These are phyloP conservation scores for Sporormia fimetaria DNA, from an alignment of 495 filamentous ascomycete species.

Conservation along the genomic window DNA sequence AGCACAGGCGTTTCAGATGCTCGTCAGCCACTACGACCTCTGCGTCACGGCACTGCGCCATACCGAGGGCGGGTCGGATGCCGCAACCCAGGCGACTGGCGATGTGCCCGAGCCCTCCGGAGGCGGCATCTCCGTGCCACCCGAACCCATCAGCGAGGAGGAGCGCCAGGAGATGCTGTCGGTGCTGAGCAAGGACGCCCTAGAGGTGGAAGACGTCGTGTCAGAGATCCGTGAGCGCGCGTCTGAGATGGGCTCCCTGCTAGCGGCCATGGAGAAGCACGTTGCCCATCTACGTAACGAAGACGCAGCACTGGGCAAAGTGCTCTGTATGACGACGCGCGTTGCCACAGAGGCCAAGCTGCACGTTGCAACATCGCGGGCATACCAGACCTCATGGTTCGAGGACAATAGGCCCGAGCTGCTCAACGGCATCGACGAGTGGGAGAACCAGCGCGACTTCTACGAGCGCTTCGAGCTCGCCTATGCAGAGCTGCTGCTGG, in stretches of 20 bases:
- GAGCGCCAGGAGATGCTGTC: constrained; percentile 74
- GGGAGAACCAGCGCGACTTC: constrained; percentile 59
- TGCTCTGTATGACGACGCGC: constrained; percentile 25
- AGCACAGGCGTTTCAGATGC: constrained; percentile 66
- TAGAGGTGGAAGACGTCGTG: constrained; percentile 82
- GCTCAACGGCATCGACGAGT: constrained; percentile 28
- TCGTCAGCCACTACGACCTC: constrained; percentile 88
- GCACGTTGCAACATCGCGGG: constrained; percentile 57
- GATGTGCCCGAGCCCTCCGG: constrained; percentile 13
- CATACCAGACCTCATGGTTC: constrained; percentile 65
- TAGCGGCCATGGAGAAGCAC: constrained; percentile 48
- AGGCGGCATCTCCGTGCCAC: constrained; percentile 40
- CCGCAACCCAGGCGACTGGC: constrained; percentile 48
- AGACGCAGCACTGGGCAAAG: constrained; percentile 8
- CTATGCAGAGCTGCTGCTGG: constrained; percentile 73
- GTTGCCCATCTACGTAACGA: constrained; percentile 44
- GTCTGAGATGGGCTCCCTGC: constrained; percentile 61
- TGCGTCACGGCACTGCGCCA: constrained; percentile 86
- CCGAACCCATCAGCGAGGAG: constrained; percentile 60
- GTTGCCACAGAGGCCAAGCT: constrained; percentile 51
- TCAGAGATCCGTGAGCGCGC: constrained; percentile 67
- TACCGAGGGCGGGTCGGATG: constrained; percentile 78
- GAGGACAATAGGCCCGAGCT: constrained; percentile 48
- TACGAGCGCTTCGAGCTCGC: constrained; percentile 76
- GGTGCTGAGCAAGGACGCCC: constrained; percentile 72